Conservation (phyloP, 2,329 filamentous ascomycete species). For the Cercospora sojina region DNA sequence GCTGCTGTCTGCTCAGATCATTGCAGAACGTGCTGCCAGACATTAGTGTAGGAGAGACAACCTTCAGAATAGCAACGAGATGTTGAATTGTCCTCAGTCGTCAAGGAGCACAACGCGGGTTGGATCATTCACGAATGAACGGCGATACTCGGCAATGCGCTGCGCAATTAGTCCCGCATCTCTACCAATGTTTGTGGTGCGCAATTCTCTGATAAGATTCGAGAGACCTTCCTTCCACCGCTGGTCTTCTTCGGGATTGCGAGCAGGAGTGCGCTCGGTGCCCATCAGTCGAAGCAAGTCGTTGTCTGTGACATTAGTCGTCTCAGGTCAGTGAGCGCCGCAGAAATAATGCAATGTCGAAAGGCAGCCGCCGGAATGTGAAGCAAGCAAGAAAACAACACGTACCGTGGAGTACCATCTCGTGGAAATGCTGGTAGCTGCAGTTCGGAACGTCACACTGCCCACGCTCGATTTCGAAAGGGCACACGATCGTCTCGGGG, state of each 20-base stretch:
- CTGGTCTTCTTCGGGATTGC: slow-evolving; percentile 28
- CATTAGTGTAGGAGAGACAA: background rate
- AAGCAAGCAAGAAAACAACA: slow-evolving; percentile 7
- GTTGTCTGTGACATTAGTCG: slow-evolving; percentile 37
- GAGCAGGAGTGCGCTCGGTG: slow-evolving; percentile 30
- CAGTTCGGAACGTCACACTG: slow-evolving; percentile 73
- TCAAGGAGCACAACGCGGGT: slow-evolving; percentile 42
- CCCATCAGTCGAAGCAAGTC: slow-evolving; percentile 35
- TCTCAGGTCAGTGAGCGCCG: slow-evolving; percentile 29
- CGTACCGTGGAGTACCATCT: slow-evolving; percentile 42
- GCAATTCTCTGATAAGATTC: slow-evolving; percentile 60
- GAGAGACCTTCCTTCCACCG: slow-evolving; percentile 62
- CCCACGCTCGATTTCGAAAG: slow-evolving; percentile 68
- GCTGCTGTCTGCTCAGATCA: background rate
- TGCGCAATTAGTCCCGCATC: slow-evolving; percentile 67
- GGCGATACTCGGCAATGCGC: slow-evolving; percentile 66
- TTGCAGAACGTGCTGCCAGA: background rate
- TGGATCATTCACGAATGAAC: slow-evolving; percentile 63
- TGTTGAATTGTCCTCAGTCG: slow-evolving; percentile 7
- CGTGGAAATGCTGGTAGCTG: slow-evolving; percentile 74
- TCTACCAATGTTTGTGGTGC: slow-evolving; percentile 56
- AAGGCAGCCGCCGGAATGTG: background rate
- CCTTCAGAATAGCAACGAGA: background rate
- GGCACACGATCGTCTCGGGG: slow-evolving; percentile 70
- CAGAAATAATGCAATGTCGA: background rate